Conservation (phyloP, 805 yeast species). For the Clavispora carvajalis region DNA sequence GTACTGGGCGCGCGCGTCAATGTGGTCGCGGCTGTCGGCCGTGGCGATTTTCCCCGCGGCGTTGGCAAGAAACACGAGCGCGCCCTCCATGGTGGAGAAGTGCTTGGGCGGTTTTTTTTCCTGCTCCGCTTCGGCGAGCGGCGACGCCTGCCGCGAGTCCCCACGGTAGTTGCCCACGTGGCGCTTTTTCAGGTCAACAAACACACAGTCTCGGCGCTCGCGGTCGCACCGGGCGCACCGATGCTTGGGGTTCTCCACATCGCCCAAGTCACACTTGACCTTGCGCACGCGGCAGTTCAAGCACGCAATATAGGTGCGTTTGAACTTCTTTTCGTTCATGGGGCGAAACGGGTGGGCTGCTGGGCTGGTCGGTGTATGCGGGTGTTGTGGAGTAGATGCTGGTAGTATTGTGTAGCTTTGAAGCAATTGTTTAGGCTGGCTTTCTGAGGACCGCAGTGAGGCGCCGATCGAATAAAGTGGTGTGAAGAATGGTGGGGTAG, state of each 20-base stretch:
- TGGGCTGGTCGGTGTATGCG: too few species aligned
- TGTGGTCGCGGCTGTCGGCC: conserved; percentile 60
- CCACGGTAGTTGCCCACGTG: conserved; percentile 4
- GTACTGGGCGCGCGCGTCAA: conserved; percentile 47
- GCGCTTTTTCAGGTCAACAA: conserved; percentile 34
- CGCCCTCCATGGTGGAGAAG: conserved; percentile 48
- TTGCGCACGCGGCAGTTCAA: conserved; percentile 79
- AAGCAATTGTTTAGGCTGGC: too few species aligned
- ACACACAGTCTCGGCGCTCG: conserved; percentile 76
- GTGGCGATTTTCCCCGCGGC: conserved; percentile 75
- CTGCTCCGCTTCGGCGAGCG: background rate
- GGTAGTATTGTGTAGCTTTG: too few species aligned
- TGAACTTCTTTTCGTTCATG: conserved; percentile 30
- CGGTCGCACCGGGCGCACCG: conserved; percentile 84
- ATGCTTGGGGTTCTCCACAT: conserved; percentile 60
- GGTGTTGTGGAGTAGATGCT: too few species aligned
- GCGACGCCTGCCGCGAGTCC: background rate
- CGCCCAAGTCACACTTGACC: conserved; percentile 82
- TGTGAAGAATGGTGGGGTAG: too few species aligned
- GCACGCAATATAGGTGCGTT: conserved; percentile 77
- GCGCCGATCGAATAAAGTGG: too few species aligned
- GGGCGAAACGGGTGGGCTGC: too few species aligned
- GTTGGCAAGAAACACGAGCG: conserved; percentile 66
- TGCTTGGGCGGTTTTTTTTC: conserved; percentile 12
- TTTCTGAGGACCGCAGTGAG: too few species aligned